These are phyloP conservation scores for Phytopythium boreale DNA, from an alignment of 352 stramenopile genomes.

Conservation along the genomic window DNA sequence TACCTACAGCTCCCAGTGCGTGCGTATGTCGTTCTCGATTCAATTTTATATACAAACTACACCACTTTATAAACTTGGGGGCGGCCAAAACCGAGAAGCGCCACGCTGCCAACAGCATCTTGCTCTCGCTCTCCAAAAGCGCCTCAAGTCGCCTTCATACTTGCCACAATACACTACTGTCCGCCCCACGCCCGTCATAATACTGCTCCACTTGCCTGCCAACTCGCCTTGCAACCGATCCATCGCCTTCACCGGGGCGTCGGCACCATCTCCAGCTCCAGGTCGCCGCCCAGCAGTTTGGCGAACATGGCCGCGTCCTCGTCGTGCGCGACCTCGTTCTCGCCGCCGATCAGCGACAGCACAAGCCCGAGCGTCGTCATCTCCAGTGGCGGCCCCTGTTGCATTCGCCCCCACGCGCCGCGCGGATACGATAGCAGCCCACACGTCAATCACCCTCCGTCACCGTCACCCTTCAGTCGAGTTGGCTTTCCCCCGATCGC, in stretches of 20 bases:
- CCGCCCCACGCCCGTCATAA: conserved; percentile 1
- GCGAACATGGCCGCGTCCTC: conserved; percentile 7
- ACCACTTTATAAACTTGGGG: neutral
- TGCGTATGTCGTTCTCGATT: neutral
- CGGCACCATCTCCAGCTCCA: conserved; percentile 2
- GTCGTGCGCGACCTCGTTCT: neutral
- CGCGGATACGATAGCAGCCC: conserved; percentile 7
- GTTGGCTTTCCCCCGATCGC: neutral
- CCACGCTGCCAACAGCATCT: neutral
- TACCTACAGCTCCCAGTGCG: too few relatives aligned
- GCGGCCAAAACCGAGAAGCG: neutral
- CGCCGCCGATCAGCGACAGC: conserved; percentile 8
- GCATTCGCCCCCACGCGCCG: conserved; percentile 8
- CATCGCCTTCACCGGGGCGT: conserved; percentile 1
- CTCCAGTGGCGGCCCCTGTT: neutral
- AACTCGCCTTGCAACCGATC: neutral
- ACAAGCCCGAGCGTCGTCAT: conserved; percentile 15
- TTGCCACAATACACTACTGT: conserved; percentile 1
- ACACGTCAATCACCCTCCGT: conserved; percentile 3
- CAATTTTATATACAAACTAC: neutral
- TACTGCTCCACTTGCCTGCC: neutral
- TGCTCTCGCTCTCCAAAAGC: neutral
- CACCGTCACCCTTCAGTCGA: neutral
- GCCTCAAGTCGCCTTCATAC: neutral
- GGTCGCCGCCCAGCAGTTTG: conserved; percentile 5